These are phyloP conservation scores for Nigrospora oryzae DNA, from an alignment of 2,329 filamentous ascomycete genomes.

Conservation along the genomic window DNA sequence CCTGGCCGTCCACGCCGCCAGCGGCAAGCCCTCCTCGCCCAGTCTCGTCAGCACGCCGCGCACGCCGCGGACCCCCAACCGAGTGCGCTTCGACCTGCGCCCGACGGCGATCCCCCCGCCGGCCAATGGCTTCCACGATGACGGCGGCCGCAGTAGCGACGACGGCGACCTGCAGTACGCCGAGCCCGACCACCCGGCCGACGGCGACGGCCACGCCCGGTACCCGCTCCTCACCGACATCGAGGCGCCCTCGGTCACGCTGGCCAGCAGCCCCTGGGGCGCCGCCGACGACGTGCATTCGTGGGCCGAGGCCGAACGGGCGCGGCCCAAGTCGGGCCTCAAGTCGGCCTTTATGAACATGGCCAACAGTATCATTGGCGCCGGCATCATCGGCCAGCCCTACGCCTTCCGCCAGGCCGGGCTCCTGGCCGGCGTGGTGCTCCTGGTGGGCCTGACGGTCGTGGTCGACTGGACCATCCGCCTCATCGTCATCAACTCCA, in stretches of 20 bases:
- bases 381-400: constrained; percentile 73
- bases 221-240: constrained; percentile 63
- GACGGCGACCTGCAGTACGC: constrained; percentile 15
- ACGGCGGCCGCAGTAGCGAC: background rate
- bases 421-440: constrained; percentile 66
- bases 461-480: constrained; percentile 96
- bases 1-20: background rate
- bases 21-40: background rate
- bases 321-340: constrained; percentile 75
- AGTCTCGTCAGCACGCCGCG: constrained; percentile 5
- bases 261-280: constrained; percentile 49
- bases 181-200: constrained; percentile 18
- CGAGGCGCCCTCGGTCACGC: constrained; percentile 59
- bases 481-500: constrained; percentile 94
- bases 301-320: constrained; percentile 45
- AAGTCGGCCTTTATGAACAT: constrained; percentile 97
- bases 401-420: constrained; percentile 95
- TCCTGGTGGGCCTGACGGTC: constrained; percentile 72
- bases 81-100: constrained; percentile 52
- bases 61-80: constrained; percentile 52
- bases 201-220: constrained; percentile 43
- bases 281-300: constrained; percentile 31
- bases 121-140: constrained; percentile 11
- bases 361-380: constrained; percentile 94
- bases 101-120: constrained; percentile 20